Conservation (phyloP, 495 filamentous ascomycete species). For the Platismatia glauca region DNA sequence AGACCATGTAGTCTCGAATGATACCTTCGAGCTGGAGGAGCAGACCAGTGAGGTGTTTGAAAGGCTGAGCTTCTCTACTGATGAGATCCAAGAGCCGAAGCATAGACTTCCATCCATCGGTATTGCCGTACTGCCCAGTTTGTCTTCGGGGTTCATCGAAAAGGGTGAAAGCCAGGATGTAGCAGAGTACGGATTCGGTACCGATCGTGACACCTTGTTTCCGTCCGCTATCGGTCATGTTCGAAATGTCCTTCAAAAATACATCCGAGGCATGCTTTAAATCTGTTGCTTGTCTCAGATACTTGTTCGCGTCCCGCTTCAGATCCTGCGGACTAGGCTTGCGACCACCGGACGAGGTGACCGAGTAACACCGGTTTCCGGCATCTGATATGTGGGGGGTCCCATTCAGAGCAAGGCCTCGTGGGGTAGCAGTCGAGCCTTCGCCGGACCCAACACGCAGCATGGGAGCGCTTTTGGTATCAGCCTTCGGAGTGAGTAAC, state of each 20-base stretch:
- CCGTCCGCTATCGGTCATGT: slow-evolving; percentile 27
- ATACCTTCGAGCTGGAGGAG: slow-evolving; percentile 40
- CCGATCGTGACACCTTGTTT: slow-evolving; percentile 38
- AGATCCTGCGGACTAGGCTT: not conserved
- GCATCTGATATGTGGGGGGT: slow-evolving; percentile 26
- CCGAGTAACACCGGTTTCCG: slow-evolving; percentile 19
- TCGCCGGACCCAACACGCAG: slow-evolving; percentile 28
- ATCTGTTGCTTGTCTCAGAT: slow-evolving; percentile 36
- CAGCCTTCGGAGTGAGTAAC: slow-evolving; percentile 6
- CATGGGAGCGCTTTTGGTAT: slow-evolving; percentile 15
- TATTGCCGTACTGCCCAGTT: slow-evolving; percentile 32
- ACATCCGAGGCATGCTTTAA: slow-evolving; percentile 42
- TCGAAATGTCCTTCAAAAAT: slow-evolving; percentile 29
- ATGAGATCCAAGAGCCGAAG: slow-evolving; percentile 42
- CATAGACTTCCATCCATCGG: slow-evolving; percentile 41
- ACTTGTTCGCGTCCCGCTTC: slow-evolving; percentile 37
- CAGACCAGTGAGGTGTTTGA: slow-evolving; percentile 35
- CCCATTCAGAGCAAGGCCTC: slow-evolving; percentile 25
- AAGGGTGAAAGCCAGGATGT: slow-evolving; percentile 42
- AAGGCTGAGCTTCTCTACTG: slow-evolving; percentile 32
- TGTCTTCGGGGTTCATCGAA: slow-evolving; percentile 32
- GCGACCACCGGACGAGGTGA: slow-evolving; percentile 27
- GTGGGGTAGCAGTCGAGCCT: slow-evolving; percentile 29
- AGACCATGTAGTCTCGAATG: slow-evolving; percentile 39
- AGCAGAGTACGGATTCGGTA: slow-evolving; percentile 42